Evolutionary conservation across 805 yeast species (phyloP), one percentile per base, ranked within the genome.

Genomic region (Zygoascus tannicola): DNA sequence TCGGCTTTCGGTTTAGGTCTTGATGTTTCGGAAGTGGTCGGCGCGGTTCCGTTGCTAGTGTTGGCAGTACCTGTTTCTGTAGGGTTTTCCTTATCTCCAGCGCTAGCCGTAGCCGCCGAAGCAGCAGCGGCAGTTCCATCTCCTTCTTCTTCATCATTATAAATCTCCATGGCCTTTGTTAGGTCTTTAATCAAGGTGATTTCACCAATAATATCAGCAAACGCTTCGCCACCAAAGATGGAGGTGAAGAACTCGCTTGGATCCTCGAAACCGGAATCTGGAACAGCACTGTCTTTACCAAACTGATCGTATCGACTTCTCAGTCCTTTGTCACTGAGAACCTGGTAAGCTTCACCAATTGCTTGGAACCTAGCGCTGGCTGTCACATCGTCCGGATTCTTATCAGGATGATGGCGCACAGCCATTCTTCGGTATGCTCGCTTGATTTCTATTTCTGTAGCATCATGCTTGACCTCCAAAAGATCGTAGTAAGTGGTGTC

Each of bases 401-500:
- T 92, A 62, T 92, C 98, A 1, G 98, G 98, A 62, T 90, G 98
- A 41, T 85, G 83, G 46, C 70, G 71, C 63, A 90, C 82, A 5
- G 97, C 97, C 62, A 79, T 78, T 60, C 83, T 84, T 50, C 98
- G 74, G 64, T 92, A 92, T 0, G 97, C 95, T 61, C 86, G 86
- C 64, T 92, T 92, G 63, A 92, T 85, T 51, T 92, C 95, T 8
- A 75, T 68, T 3, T 80, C 80, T 0, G 83, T 73, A 16, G 97
- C 97, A 10, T 74, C 74, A 18, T 80, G 71, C 21, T 65, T 54
- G 15, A 90, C 81, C 32, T 76, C 84, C 40, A 92, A 67, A 14
- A 79, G 63, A 51, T 92, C 98, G 63, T 92, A 92, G 64, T 90
- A 92, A 8, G 73, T 75, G 0, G 94, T 82, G 54, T 88, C 97